phyloP scores from a whole-genome alignment of 2,329 filamentous ascomycete genomes.

The Colletotrichum sp. region DNA sequence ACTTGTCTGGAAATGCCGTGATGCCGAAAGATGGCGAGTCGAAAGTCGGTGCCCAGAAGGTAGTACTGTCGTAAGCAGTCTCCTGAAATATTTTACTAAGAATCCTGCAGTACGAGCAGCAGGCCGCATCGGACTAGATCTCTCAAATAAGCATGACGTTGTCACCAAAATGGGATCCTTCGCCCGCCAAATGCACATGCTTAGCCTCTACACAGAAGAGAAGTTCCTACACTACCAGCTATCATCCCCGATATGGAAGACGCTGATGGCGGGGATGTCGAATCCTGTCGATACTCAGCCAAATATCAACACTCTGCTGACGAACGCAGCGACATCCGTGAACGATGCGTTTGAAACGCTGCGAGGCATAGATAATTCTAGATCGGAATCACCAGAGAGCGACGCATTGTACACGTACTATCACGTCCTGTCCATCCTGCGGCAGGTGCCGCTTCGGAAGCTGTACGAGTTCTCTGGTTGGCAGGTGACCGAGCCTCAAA shows the following conservation, averaged over 20 bases:
- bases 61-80: accelerated
- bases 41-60: background rate
- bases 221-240: background rate
- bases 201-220: background rate
- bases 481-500: background rate
- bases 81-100: accelerated
- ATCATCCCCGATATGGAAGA: background rate
- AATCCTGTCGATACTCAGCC: no score
- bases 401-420: background rate
- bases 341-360: background rate
- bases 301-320: background rate
- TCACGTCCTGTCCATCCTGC: background rate
- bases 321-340: background rate
- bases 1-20: background rate
- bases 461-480: background rate
- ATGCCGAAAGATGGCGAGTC: background rate
- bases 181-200: background rate
- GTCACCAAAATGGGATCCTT: background rate
- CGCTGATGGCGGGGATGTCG: background rate
- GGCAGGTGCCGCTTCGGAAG: background rate
- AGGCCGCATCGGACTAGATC: background rate
- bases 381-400: background rate
- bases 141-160: background rate
- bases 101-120: background rate
- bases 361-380: background rate